These are phyloP conservation scores for Pythium utonaiense DNA, from an alignment of 352 stramenopile genomes.

Conservation along the genomic window DNA sequence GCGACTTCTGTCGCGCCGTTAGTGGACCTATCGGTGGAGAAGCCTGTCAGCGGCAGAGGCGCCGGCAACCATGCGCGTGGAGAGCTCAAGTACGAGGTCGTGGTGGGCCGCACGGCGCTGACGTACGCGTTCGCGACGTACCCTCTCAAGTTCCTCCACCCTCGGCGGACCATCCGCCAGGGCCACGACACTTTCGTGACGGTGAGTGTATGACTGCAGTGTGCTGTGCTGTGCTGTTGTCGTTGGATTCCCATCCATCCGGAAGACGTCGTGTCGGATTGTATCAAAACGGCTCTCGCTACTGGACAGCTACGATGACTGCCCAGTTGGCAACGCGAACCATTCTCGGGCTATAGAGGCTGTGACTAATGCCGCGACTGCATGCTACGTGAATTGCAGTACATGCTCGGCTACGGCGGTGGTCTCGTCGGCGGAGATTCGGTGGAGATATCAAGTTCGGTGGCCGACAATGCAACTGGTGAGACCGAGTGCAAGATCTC, in stretches of 20 bases:
- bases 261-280: neutral
- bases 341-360: neutral
- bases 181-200: conserved; percentile 72
- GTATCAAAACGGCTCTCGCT: conserved; percentile 1
- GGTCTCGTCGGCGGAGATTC: conserved; percentile 76
- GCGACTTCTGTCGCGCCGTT: neutral
- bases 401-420: conserved; percentile 80
- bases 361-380: neutral
- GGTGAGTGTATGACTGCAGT: conserved; percentile 25
- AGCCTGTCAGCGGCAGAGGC: neutral
- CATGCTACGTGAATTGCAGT: conserved; percentile 32
- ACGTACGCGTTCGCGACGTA: conserved; percentile 84
- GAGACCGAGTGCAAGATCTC: neutral
- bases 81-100: conserved; percentile 70
- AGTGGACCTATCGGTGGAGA: neutral
- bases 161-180: conserved; percentile 53
- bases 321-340: no score
- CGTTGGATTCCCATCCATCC: neutral
- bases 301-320: no score
- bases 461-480: conserved; percentile 50
- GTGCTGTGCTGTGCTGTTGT: no score
- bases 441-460: conserved; percentile 55
- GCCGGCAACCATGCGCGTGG: conserved; percentile 26
- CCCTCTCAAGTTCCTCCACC: conserved; percentile 85
- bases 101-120: conserved; percentile 50